Evolutionary conservation across 129 eudicot genomes (phyloP), one percentile per base, ranked within the genome.

Genomic region (Cynara cardunculus): DNA sequence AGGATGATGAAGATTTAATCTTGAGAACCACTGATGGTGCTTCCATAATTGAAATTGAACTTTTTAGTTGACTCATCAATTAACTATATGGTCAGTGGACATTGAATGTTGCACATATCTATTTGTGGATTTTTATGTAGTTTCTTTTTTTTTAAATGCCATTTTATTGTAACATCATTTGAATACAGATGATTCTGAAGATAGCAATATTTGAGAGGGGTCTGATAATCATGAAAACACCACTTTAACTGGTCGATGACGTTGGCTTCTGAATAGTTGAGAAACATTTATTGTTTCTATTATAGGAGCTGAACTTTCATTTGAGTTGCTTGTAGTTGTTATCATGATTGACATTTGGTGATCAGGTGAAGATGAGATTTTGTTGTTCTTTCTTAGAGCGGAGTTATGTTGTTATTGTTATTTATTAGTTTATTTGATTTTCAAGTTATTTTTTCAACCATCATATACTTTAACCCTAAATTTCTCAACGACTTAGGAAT

Each of bases 351-450:
- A 66, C 25, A 18, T 27, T 25, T 56, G 71, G 19, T 32, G 68
- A 26, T 73, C 18, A 25, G 71, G 35, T 64, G 73, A 72, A 76
- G 66, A 21, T 83, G 74, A 44, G 70, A 41, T 19, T 61, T 80
- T 49, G 78, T 35, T 79, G 39, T 18, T 73, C 31, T 64, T 65
- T 69, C 10, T 26, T 81, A 26, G 75, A 66, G 62, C 10, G 7
- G 44, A 72, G 12, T 14, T 46, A 18, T 26, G 41, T 74, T 34
- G 44, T 46, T 32, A 28, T 73, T n/a, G 59, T 59, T 30, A 27
- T 56, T 84, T 69, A 74, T 75, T 80, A 35, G 73, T 80, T 44
- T 39, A 56, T 73, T 41, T 73, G 56, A 53, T 26, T 74, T 67
- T 66, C 35, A 27, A 72, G 49, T 25, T 66, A 21, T 3, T 14